Evolutionary conservation across 345 rosid genomes (phyloP).

Genomic region (Rhodomyrtus tomentosa): DNA sequence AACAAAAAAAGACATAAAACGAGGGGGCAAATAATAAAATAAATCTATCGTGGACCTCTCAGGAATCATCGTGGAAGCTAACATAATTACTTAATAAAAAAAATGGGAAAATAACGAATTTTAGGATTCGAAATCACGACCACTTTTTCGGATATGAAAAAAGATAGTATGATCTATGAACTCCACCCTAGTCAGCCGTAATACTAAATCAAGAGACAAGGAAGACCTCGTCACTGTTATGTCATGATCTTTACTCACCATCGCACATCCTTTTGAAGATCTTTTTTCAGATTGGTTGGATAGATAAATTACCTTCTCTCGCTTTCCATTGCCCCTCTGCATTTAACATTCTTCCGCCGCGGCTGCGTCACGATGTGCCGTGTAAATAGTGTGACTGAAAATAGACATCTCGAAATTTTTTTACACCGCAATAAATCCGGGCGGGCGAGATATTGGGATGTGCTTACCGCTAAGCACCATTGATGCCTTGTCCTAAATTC

Average conservation of each 20-base stretch:
- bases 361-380: fast-evolving
- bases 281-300: not conserved
- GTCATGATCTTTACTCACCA: fast-evolving
- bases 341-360: no score
- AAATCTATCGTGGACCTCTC: not conserved
- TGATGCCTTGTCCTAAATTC: not conserved
- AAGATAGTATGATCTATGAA: not conserved
- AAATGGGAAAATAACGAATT: not conserved
- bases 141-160: not conserved
- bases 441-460: fast-evolving
- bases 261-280: not conserved
- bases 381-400: not conserved
- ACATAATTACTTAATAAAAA: not conserved
- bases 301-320: not conserved
- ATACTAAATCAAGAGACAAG: not conserved
- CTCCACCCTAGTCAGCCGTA: not conserved
- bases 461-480: fast-evolving
- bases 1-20: not conserved
- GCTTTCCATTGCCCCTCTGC: not conserved
- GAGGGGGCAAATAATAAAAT: not conserved
- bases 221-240: not conserved
- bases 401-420: not conserved
- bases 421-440: not conserved
- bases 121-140: not conserved
- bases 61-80: not conserved